Evolutionary conservation across 257 asterid genomes (phyloP).

Genomic region (Jacaranda mimosifolia): DNA sequence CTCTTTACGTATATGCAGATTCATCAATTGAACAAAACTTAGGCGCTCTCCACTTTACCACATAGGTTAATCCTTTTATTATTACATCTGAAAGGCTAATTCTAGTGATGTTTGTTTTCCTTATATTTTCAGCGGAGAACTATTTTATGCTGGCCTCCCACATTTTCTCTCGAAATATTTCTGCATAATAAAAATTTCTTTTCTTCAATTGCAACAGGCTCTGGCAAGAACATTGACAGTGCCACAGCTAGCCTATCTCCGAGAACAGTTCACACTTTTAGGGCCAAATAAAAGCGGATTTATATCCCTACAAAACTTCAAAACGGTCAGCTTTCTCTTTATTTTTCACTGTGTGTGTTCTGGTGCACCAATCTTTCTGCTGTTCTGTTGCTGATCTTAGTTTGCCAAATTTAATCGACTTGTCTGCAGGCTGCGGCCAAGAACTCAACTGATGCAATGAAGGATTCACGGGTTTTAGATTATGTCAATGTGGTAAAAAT

Average conservation of each 20-base stretch:
- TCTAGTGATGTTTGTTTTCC: neutral
- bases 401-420: neutral
- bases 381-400: neutral
- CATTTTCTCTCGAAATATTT: neutral
- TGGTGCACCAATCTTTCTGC: neutral
- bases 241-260: slow-evolving; percentile 82
- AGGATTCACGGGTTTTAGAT: slow-evolving; percentile 90
- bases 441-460: slow-evolving; percentile 87
- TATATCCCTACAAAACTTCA: slow-evolving; percentile 76
- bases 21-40: no score
- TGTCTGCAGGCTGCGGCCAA: slow-evolving; percentile 70
- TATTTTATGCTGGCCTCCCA: neutral
- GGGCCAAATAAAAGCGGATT: slow-evolving; percentile 90
- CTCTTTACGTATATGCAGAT: no score
- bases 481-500: slow-evolving; percentile 72
- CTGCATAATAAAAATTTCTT: neutral
- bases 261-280: slow-evolving; percentile 83
- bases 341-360: neutral
- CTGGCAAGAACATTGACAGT: slow-evolving; percentile 85
- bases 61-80: neutral
- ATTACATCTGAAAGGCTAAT: neutral
- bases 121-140: neutral
- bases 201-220: slow-evolving; percentile 58
- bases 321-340: slow-evolving; percentile 53
- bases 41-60: no score